Evolutionary conservation across 495 filamentous ascomycete species (phyloP), one percentile per base, ranked within the genome.

Genomic region (Polyplosphaeria fusca): DNA sequence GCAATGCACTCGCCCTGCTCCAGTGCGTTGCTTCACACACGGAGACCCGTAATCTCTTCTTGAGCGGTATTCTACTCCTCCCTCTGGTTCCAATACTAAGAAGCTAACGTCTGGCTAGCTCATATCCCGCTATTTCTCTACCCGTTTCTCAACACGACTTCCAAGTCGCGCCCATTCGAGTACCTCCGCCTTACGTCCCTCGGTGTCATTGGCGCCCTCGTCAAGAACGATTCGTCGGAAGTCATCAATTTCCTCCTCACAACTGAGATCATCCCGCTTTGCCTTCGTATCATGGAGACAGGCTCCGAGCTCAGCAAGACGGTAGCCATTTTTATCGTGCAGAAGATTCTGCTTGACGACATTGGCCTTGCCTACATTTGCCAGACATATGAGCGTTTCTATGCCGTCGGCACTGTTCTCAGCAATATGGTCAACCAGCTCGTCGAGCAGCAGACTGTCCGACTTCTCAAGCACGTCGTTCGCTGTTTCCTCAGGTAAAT

Each of bases 301-400:
- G 94, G 94, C 27, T 97, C 93, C 0, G 93, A 99, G 69, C 77
- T 99, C 40, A 96, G 91, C 78, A 99, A 98, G 76, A 99, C 93
- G 1, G 93, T 99, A 7, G 93, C 93, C 30, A 99, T 99, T 59
- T 99, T 99, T 76, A 99, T 99, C 66, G 93, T 99, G n/a, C 93
- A 99, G 75, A 99, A 99, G 74, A 99, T 99, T 28, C 75, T 99
- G 35, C 79, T 99, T 3, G 93, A 99, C 68, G 93, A 99, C 63
- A 88, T 93, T 68, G 93, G 93, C n/a, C 78, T 99, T 55, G 89
- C 88, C 35, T 99, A 99, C 70, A 99, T 99, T 54, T 99, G 93
- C 71, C 91, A 94, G 52, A 99, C 93, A 4, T 99, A 99, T 68
- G 93, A 99, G 75, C 80, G 93, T n/a, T 99, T 99, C 74, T 97